phyloP scores from a whole-genome alignment of 768 basidiomycete species.

The Phlebiopsis flavidoalba region DNA sequence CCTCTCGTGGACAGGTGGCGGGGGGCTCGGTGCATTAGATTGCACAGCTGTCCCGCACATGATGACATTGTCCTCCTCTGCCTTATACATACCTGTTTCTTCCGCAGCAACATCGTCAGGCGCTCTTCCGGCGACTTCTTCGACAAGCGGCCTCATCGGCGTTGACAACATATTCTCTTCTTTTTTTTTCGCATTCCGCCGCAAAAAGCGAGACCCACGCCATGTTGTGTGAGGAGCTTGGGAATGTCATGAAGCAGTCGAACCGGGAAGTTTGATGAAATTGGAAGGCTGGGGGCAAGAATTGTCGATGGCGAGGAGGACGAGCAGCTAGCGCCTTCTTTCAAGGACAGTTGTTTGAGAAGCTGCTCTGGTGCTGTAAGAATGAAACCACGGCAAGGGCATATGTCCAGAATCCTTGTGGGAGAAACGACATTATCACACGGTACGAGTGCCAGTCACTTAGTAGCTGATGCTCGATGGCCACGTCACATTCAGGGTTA shows the following conservation, averaged over 20 bases:
- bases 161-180: conserved; percentile 17
- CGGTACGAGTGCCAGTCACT: too few species aligned
- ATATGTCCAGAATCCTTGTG: too few species aligned
- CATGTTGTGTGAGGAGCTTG: conserved; percentile 16
- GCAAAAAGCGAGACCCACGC: conserved; percentile 18
- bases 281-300: background rate
- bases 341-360: conserved; percentile 14
- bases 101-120: conserved; percentile 1
- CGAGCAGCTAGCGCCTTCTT: conserved; percentile 14
- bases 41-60: background rate
- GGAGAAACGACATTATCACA: too few species aligned
- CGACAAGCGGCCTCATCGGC: conserved; percentile 13
- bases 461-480: too few species aligned
- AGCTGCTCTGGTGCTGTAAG: conserved; percentile 14
- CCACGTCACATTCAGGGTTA: too few species aligned
- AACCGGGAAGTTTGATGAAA: background rate
- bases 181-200: conserved; percentile 15
- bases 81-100: too few species aligned
- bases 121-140: conserved; percentile 13
- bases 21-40: too few species aligned
- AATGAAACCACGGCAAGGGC: background rate
- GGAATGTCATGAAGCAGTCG: conserved; percentile 2
- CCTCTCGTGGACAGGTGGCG: too few species aligned
- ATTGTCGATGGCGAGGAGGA: conserved; percentile 8
- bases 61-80: conserved; percentile 4